A percentile compares a stretch with the other conserved stretches of the same genome.
phyloP scores from a whole-genome alignment of 805 yeast species.

The Zygoascus flipseniorum region DNA sequence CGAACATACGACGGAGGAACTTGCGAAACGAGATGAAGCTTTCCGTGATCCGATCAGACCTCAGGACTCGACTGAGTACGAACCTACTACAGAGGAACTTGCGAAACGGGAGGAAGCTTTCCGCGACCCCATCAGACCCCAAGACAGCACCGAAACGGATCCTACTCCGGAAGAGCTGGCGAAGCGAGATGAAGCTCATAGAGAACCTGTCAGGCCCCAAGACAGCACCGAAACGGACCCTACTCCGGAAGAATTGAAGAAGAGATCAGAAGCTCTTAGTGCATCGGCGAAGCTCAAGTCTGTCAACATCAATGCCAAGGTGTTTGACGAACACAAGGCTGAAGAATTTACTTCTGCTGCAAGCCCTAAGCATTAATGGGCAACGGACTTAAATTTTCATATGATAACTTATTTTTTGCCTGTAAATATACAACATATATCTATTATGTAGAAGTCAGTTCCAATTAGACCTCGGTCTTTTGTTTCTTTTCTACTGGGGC shows the following conservation, averaged over 20 bases:
- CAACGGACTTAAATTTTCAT: neutral
- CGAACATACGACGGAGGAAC: neutral
- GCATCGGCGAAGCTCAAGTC: neutral
- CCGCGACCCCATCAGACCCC: neutral
- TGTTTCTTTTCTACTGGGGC: neutral
- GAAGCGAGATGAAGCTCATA: neutral
- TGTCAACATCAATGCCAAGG: neutral
- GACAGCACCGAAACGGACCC: neutral
- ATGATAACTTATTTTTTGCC: neutral
- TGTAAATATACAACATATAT: neutral
- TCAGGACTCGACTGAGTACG: neutral
- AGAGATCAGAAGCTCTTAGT: neutral
- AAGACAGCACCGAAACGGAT: slow-evolving; percentile 1
- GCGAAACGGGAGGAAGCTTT: slow-evolving; percentile 1
- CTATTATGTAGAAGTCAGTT: neutral
- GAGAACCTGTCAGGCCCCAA: neutral
- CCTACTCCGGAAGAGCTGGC: slow-evolving; percentile 2
- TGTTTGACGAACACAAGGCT: neutral
- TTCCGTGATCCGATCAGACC: neutral
- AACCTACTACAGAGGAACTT: neutral
- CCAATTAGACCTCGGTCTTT: neutral
- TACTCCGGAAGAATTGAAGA: neutral
- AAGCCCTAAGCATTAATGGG: neutral
- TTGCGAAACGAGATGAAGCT: slow-evolving; percentile 1
- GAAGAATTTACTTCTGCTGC: neutral